These are phyloP conservation scores for Verticillium longisporum DNA, from an alignment of 2,329 filamentous ascomycete species.

Conservation along the genomic window DNA sequence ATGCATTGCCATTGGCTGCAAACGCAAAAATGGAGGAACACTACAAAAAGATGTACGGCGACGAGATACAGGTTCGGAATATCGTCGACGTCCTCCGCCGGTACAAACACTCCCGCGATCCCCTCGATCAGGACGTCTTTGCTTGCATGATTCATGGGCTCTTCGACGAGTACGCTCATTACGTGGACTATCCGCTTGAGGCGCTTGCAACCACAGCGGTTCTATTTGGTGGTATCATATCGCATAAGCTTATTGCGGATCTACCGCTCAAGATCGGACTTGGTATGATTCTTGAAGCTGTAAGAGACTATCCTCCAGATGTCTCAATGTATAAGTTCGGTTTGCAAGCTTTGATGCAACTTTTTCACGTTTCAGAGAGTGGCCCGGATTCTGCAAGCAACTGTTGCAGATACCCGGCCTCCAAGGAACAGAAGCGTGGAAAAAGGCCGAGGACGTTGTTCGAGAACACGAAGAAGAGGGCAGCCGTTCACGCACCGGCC, in stretches of 20 bases:
- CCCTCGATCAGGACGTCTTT: slow-evolving; percentile 87
- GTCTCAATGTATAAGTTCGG: slow-evolving; percentile 98
- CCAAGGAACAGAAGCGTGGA: slow-evolving; percentile 76
- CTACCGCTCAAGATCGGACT: slow-evolving; percentile 90
- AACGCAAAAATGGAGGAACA: slow-evolving; percentile 94
- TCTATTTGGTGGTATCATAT: slow-evolving; percentile 93
- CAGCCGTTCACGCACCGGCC: slow-evolving; percentile 47
- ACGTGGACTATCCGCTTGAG: slow-evolving; percentile 91
- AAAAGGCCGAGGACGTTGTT: slow-evolving; percentile 75
- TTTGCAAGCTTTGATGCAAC: slow-evolving; percentile 85
- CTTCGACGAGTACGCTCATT: slow-evolving; percentile 95
- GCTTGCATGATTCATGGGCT: slow-evolving; percentile 97
- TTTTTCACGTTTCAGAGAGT: slow-evolving; percentile 75
- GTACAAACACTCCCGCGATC: slow-evolving; percentile 82
- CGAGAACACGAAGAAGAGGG: slow-evolving; percentile 58
- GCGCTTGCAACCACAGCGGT: slow-evolving; percentile 93
- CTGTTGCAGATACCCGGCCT: slow-evolving; percentile 76
- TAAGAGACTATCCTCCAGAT: slow-evolving; percentile 74
- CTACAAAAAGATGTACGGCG: slow-evolving; percentile 96
- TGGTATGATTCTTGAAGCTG: slow-evolving; percentile 95
- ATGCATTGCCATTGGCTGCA: slow-evolving; percentile 69
- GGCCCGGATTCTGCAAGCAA: slow-evolving; percentile 90
- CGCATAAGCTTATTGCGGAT: slow-evolving; percentile 82
- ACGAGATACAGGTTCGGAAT: slow-evolving; percentile 77
- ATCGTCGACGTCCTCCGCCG: slow-evolving; percentile 78